Conservation (phyloP, 73 alveolate genomes). For the Breviolum minutum region DNA sequence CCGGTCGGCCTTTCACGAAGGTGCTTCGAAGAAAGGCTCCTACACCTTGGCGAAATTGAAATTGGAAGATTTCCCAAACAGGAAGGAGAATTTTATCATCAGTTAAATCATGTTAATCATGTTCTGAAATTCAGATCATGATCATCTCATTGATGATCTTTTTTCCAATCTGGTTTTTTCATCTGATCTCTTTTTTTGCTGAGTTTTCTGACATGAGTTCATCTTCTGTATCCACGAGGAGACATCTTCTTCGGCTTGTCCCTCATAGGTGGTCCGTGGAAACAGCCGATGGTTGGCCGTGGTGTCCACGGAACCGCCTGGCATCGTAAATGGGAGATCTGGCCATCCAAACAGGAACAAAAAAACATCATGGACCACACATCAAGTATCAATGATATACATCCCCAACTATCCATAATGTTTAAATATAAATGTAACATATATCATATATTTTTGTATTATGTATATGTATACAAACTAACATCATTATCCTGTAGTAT, state of each 20-base stretch:
- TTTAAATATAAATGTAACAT: too few relatives aligned
- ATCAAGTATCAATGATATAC: too few relatives aligned
- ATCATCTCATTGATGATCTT: not conserved
- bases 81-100: not conserved
- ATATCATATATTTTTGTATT: too few relatives aligned
- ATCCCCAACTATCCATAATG: too few relatives aligned
- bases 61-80: not conserved
- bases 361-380: too few relatives aligned
- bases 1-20: constrained; percentile 74
- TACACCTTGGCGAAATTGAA: constrained; percentile 9
- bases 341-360: not conserved
- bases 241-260: constrained; percentile 73
- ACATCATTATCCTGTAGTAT: too few relatives aligned
- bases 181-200: not conserved
- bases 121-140: not conserved
- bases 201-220: constrained; percentile 32
- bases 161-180: not conserved
- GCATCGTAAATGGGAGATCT: too few relatives aligned
- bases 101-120: not conserved
- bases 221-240: constrained; percentile 57
- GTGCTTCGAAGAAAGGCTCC: constrained; percentile 86
- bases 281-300: constrained; percentile 19
- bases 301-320: not conserved
- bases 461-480: too few relatives aligned
- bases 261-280: constrained; percentile 74